These are phyloP conservation scores for Fomitopsis serialis DNA, from an alignment of 768 basidiomycete species.

Conservation along the genomic window DNA sequence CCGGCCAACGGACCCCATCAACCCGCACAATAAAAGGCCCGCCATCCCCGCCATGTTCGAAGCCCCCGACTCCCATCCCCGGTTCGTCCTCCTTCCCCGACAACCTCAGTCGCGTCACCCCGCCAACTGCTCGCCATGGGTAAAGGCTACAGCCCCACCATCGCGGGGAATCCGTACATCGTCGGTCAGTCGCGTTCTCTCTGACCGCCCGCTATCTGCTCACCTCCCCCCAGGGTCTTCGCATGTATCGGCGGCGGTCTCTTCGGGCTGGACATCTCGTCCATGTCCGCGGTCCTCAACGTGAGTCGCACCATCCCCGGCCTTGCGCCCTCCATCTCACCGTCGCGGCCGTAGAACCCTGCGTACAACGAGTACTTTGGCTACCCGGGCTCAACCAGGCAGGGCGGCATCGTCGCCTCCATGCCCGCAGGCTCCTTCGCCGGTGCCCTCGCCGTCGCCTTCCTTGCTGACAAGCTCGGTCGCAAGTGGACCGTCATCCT, in stretches of 20 bases:
- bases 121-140: not conserved
- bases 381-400: slow-evolving; percentile 44
- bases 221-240: slow-evolving; percentile 42
- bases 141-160: slow-evolving; percentile 39
- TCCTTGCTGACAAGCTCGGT: slow-evolving; percentile 60
- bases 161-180: slow-evolving; percentile 64
- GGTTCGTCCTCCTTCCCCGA: no score
- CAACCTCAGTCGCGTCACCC: no score
- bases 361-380: slow-evolving; percentile 28
- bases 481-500: slow-evolving; percentile 63
- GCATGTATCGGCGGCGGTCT: slow-evolving; percentile 79
- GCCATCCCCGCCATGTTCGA: no score
- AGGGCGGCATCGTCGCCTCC: slow-evolving; percentile 75
- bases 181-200: slow-evolving; percentile 33
- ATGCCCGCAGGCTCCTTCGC: slow-evolving; percentile 77
- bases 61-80: no score
- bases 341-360: slow-evolving; percentile 19
- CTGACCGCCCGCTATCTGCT: not conserved
- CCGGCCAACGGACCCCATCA: no score
- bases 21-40: no score
- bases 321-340: slow-evolving; percentile 1
- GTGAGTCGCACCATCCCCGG: slow-evolving; percentile 23
- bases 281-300: slow-evolving; percentile 72
- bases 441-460: slow-evolving; percentile 62
- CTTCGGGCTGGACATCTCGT: slow-evolving; percentile 79